Evolutionary conservation across 1,284 basidiomycete genomes (phyloP), one percentile per base, ranked within the genome.

Genomic region (Moniliella sp.): DNA sequence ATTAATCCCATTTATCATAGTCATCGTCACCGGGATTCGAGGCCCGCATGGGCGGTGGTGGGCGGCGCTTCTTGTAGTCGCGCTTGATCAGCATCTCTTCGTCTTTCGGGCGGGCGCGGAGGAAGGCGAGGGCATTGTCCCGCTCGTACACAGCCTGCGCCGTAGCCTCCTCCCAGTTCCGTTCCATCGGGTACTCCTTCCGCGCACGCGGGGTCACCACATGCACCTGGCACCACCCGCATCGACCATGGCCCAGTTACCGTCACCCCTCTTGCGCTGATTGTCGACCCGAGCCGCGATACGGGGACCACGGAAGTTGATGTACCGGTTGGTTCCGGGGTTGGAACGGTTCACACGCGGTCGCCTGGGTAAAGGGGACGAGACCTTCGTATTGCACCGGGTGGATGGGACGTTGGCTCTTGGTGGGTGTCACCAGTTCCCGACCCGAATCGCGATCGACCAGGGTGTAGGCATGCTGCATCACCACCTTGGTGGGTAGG

Each of bases 141-240:
- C n/a, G n/a, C n/a, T n/a, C n/a, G n/a, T n/a, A n/a, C n/a, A n/a
- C n/a, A n/a, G n/a, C n/a, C n/a, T n/a, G n/a, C n/a, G n/a, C n/a
- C n/a, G n/a, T n/a, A n/a, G n/a, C n/a, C n/a, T 23, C 21, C 21
- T 23, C 21, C 21, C 21, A 23, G 21, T 7, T 23, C 8, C 21
- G 7, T n/a, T 23, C 21, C 7, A 23, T 23, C n/a, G 7, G 8
- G n/a, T 23, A 23, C 7, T 7, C 8, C 21, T 23, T 7, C n/a
- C 21, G 7, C 21, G 21, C 21, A 7, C n/a, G 21, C 21, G 21
- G 21, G n/a, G 21, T 54, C 50, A 59, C 53, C 25, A 59, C 56
- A 29, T 59, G 56, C 9, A 59, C 54, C 27, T 54, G 45, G 35
- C 51, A 56, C 56, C 56, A 59, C n/a, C 45, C 51, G 53, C 53